Evolutionary conservation across 768 basidiomycete genomes (phyloP).

Genomic region (Gymnopilus junonius): DNA sequence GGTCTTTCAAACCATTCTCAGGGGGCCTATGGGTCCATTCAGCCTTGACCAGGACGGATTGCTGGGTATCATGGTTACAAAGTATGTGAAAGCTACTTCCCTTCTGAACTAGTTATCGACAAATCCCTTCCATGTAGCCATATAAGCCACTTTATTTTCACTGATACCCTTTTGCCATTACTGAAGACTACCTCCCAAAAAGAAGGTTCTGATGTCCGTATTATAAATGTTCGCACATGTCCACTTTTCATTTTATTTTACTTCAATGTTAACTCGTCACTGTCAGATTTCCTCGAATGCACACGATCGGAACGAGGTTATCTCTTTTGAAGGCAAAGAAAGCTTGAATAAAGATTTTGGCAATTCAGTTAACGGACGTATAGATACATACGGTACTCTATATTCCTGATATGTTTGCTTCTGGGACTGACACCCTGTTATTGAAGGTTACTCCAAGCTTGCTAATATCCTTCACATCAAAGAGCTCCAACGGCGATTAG

Average conservation of each 20-base stretch:
- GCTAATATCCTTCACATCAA: conserved; percentile 6
- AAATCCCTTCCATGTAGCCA: conserved; percentile 20
- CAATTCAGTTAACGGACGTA: neutral
- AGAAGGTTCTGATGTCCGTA: conserved; percentile 23
- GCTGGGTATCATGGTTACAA: conserved; percentile 18
- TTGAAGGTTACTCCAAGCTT: conserved; percentile 4
- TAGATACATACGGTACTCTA: conserved; percentile 2
- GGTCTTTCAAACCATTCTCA: neutral
- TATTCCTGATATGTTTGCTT: neutral
- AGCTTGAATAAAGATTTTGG: conserved; percentile 3
- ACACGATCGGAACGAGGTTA: neutral
- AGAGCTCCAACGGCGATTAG: conserved; percentile 1
- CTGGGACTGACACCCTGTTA: neutral
- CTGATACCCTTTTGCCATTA: conserved; percentile 22
- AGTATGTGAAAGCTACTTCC: conserved; percentile 6
- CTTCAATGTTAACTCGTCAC: neutral
- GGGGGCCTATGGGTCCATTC: conserved; percentile 15
- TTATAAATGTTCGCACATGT: conserved; percentile 21
- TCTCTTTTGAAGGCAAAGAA: neutral
- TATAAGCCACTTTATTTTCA: conserved; percentile 34
- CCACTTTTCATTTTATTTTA: neutral
- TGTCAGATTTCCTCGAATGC: conserved; percentile 1
- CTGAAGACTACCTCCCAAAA: conserved; percentile 20
- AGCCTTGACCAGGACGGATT: conserved; percentile 16
- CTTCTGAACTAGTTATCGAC: neutral